A percentile compares a stretch with the other conserved stretches of the same genome.
Conservation (phyloP, 2,329 filamentous ascomycete genomes). For the Alternaria triticimaculans region DNA sequence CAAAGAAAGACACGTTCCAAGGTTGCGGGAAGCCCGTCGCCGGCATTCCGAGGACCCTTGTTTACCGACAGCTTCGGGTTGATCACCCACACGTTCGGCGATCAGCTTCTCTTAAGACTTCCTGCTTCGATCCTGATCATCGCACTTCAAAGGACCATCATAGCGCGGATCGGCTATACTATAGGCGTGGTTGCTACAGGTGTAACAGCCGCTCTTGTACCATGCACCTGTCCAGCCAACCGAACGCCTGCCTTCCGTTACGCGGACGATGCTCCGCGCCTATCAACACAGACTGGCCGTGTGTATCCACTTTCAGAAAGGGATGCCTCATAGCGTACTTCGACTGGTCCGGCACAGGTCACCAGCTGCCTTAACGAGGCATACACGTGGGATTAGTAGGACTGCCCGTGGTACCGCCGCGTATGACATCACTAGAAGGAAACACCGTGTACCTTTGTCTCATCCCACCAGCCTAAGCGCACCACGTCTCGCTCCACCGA, state of each 20-base stretch:
- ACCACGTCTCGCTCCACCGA: background rate
- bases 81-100: background rate
- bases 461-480: background rate
- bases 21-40: background rate
- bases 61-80: background rate
- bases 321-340: background rate
- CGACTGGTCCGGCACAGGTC: background rate
- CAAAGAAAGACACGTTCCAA: background rate
- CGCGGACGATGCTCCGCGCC: background rate
- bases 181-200: background rate
- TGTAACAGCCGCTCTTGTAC: background rate
- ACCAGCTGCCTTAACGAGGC: slow-evolving; percentile 1
- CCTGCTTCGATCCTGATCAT: background rate
- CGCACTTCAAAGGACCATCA: too few species aligned
- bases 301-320: background rate
- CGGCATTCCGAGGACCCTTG: background rate
- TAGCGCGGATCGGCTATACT: background rate
- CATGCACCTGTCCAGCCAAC: background rate
- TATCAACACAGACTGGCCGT: background rate
- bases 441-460: background rate
- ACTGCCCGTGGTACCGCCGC: background rate
- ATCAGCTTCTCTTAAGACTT: background rate
- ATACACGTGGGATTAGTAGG: slow-evolving; percentile 7
- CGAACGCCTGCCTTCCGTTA: background rate
- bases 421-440: slow-evolving; percentile 11